phyloP scores from a whole-genome alignment of 2,329 filamentous ascomycete species.

The Colletotrichum cereale region DNA sequence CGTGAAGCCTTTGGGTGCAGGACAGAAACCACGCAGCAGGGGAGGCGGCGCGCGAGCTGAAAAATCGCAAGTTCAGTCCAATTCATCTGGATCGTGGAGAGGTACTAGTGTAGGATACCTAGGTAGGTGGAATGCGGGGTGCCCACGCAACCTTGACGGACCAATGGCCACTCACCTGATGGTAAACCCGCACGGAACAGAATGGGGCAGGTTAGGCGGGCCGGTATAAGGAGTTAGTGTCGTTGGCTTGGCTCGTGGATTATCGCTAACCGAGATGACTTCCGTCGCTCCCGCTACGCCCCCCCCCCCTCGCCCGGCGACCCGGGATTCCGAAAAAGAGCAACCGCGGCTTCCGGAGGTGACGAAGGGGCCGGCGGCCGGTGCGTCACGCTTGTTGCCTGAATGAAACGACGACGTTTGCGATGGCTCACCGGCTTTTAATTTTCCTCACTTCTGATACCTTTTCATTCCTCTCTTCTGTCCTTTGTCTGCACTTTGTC shows the following conservation, averaged over 20 bases:
- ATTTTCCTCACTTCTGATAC: too few relatives aligned
- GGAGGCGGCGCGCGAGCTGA: neutral
- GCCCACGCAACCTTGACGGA: constrained; percentile 13
- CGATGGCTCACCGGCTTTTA: neutral
- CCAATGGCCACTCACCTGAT: constrained; percentile 24
- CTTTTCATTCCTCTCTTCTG: too few relatives aligned
- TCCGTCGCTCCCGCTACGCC: neutral
- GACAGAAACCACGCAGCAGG: neutral
- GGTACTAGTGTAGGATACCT: neutral
- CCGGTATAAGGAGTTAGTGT: constrained; percentile 25
- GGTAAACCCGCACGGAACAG: constrained; percentile 10
- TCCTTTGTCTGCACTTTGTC: neutral
- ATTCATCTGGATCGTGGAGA: neutral
- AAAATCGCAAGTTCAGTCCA: neutral
- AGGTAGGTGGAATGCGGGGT: constrained; percentile 27
- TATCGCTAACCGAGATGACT: constrained; percentile 34
- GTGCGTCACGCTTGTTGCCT: neutral
- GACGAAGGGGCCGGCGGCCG: neutral
- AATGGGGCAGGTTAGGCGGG: neutral
- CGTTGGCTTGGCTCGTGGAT: neutral
- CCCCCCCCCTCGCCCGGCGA: neutral
- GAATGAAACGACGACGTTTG: neutral
- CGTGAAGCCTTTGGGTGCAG: neutral
- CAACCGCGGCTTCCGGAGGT: neutral
- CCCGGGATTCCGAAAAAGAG: neutral